These are phyloP conservation scores for Wallemia hederae DNA, from an alignment of 1,284 basidiomycete species.

Conservation along the genomic window DNA sequence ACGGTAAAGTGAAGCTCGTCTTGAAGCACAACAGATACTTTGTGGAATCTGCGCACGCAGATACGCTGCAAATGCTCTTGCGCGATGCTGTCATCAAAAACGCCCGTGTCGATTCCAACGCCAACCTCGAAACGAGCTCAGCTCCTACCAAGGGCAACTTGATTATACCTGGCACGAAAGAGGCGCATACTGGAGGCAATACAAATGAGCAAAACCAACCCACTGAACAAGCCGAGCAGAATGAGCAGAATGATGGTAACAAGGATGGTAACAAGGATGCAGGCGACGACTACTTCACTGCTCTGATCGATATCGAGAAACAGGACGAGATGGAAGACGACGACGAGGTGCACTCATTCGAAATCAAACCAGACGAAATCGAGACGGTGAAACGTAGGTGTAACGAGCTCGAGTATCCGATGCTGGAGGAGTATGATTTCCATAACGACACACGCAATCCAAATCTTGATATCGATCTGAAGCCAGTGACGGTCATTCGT, in stretches of 20 bases:
- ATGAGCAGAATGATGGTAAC: slow-evolving; percentile 8
- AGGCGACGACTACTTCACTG: slow-evolving; percentile 44
- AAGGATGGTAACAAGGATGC: slow-evolving; percentile 23
- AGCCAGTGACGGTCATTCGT: slow-evolving; percentile 78
- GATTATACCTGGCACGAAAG: slow-evolving; percentile 44
- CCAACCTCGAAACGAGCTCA: slow-evolving; percentile 19
- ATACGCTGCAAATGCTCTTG: slow-evolving; percentile 55
- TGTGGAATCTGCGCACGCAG: slow-evolving; percentile 74
- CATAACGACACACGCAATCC: slow-evolving; percentile 78
- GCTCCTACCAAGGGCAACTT: slow-evolving; percentile 49
- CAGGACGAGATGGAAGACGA: slow-evolving; percentile 78
- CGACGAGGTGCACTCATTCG: slow-evolving; percentile 78
- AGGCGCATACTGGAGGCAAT: slow-evolving; percentile 10
- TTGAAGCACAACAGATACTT: slow-evolving; percentile 89
- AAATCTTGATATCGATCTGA: slow-evolving; percentile 84
- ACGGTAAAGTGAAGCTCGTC: slow-evolving; percentile 89
- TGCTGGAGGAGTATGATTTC: slow-evolving; percentile 95
- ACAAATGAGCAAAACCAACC: background rate
- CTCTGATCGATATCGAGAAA: slow-evolving; percentile 74
- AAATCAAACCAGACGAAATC: slow-evolving; percentile 69
- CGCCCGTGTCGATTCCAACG: slow-evolving; percentile 47
- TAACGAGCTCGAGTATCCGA: slow-evolving; percentile 79
- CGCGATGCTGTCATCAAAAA: slow-evolving; percentile 59
- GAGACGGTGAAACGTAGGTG: slow-evolving; percentile 86
- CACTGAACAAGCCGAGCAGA: slow-evolving; percentile 1